Conservation (phyloP, 2,329 filamentous ascomycete genomes). For the Zalaria sp. region DNA sequence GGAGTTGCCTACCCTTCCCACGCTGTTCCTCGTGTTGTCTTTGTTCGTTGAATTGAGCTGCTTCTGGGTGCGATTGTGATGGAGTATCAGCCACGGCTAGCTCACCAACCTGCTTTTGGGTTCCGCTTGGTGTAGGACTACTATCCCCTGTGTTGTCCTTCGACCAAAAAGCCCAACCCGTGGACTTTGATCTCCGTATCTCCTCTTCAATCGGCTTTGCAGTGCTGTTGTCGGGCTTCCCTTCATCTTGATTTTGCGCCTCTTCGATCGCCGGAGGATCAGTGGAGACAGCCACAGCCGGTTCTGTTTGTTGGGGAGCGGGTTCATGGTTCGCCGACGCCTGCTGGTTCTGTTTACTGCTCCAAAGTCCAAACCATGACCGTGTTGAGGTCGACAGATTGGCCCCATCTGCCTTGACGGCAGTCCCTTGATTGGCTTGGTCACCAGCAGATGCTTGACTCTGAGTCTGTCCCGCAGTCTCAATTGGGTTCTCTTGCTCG, state of each 20-base stretch:
- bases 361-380: constrained; percentile 38
- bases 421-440: too few species aligned
- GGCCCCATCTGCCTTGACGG: too few species aligned
- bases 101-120: constrained; percentile 38
- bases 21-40: constrained; percentile 11
- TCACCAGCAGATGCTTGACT: too few species aligned
- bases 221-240: not conserved
- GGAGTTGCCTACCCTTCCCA: constrained; percentile 8
- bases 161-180: constrained; percentile 75
- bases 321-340: constrained; percentile 13
- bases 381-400: constrained; percentile 7
- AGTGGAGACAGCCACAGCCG: constrained; percentile 6
- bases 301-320: constrained; percentile 9
- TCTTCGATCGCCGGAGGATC: constrained; percentile 4
- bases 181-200: constrained; percentile 25
- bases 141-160: constrained; percentile 26
- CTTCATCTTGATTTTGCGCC: constrained; percentile 3
- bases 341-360: constrained; percentile 28
- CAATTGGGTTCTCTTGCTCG: not conserved
- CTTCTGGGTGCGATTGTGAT: constrained; percentile 34
- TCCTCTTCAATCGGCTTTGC: constrained; percentile 8
- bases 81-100: constrained; percentile 36
- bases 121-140: constrained; percentile 42
- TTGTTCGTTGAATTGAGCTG: constrained; percentile 35
- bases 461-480: too few species aligned